A percentile compares a stretch with the other conserved stretches of the same genome.
Evolutionary conservation across 768 basidiomycete species (phyloP).

Genomic region (Termitomyces heimii): DNA sequence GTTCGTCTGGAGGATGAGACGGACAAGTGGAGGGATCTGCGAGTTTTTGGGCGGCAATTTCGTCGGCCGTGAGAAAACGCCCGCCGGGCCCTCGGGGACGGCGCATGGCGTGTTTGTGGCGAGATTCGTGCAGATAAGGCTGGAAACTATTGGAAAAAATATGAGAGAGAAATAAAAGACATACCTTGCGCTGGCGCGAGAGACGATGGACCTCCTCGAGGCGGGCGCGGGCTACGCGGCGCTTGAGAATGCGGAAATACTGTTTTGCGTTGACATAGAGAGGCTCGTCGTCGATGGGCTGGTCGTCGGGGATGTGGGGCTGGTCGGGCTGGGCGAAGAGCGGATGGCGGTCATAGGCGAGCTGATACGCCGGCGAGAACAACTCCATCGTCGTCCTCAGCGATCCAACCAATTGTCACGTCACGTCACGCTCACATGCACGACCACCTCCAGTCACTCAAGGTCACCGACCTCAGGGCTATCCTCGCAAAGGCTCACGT

Average conservation of each 20-base stretch:
- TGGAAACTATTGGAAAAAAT: constrained; percentile 24
- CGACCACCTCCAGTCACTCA: constrained; percentile 50
- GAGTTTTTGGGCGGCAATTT: constrained; percentile 78
- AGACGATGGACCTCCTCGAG: constrained; percentile 93
- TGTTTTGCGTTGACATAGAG: constrained; percentile 99
- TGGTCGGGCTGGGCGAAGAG: constrained; percentile 17
- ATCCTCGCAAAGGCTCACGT: constrained; percentile 50
- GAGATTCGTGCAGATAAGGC: constrained; percentile 98
- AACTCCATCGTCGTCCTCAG: constrained; percentile 28
- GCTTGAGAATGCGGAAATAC: constrained; percentile 96
- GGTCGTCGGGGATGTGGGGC: constrained; percentile 14
- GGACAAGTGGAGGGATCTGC: constrained; percentile 24
- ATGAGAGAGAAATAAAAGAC: constrained; percentile 8
- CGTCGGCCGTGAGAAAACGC: constrained; percentile 93
- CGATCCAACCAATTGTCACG: constrained; percentile 36
- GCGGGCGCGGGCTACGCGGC: constrained; percentile 84
- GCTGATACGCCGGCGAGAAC: constrained; percentile 53
- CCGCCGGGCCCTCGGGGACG: constrained; percentile 96
- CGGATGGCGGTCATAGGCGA: constrained; percentile 24
- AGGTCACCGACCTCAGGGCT: constrained; percentile 64
- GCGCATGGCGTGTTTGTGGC: constrained; percentile 97
- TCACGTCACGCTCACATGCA: constrained; percentile 20
- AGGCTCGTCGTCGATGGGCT: constrained; percentile 85
- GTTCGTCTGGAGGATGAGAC: constrained; percentile 17
- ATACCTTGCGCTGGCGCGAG: constrained; percentile 88